These are phyloP conservation scores for Puccinia triticina DNA, from an alignment of 1,284 basidiomycete species.

Conservation along the genomic window DNA sequence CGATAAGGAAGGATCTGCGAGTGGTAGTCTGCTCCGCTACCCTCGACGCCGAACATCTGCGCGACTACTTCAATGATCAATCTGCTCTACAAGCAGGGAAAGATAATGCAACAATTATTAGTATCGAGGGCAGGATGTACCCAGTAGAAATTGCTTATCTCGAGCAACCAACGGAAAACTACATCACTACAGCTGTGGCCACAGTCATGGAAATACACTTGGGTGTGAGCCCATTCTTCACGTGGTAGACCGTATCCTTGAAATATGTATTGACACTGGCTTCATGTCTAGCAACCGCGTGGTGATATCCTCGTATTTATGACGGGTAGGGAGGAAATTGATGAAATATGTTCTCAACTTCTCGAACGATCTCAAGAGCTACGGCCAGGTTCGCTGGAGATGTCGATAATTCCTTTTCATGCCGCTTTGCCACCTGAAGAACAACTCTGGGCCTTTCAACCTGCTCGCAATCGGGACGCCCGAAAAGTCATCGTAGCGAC, in stretches of 20 bases:
- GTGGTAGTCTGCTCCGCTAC: conserved; percentile 94
- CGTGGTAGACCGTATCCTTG: conserved; percentile 69
- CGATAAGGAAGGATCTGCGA: conserved; percentile 82
- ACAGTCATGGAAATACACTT: conserved; percentile 62
- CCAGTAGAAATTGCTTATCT: conserved; percentile 62
- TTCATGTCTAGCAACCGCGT: conserved; percentile 57
- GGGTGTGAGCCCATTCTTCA: too few relatives aligned
- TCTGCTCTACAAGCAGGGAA: conserved; percentile 61
- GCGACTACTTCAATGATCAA: conserved; percentile 78
- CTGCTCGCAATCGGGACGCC: conserved; percentile 68
- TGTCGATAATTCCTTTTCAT: conserved; percentile 75
- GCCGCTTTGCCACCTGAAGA: conserved; percentile 83
- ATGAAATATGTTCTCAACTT: conserved; percentile 76
- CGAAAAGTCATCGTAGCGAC: conserved; percentile 92
- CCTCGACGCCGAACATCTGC: conserved; percentile 82
- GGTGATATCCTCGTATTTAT: conserved; percentile 64
- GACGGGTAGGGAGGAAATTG: conserved; percentile 64
- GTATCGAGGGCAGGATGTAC: conserved; percentile 60
- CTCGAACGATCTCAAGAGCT: conserved; percentile 66
- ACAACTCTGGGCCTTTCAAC: conserved; percentile 80
- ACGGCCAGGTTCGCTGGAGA: conserved; percentile 64
- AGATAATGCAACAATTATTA: conserved; percentile 59
- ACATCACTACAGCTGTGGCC: conserved; percentile 60
- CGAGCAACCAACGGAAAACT: conserved; percentile 59
- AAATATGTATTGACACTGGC: too few relatives aligned